phyloP scores from a whole-genome alignment of 345 rosid genomes.

The Linum lewisii region DNA sequence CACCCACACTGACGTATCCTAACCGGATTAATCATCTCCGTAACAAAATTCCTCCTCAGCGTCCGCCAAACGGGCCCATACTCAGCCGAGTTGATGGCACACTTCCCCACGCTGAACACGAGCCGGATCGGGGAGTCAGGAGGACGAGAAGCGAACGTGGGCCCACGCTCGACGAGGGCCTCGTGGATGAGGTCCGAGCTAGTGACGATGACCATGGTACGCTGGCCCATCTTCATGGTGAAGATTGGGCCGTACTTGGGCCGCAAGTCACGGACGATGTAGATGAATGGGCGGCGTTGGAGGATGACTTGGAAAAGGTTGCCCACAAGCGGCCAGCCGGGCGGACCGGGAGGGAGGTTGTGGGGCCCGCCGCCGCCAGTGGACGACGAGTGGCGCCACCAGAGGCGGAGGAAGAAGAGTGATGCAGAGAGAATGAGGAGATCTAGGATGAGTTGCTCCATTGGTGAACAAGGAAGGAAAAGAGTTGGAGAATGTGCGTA shows the following conservation, averaged over 20 bases:
- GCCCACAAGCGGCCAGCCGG: constrained; percentile 83
- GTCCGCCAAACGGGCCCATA: constrained; percentile 81
- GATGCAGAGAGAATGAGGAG: constrained; percentile 31
- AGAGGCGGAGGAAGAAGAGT: constrained; percentile 18
- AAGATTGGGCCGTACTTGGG: constrained; percentile 74
- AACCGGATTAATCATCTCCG: constrained; percentile 58
- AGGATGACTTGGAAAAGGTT: constrained; percentile 66
- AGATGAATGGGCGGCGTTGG: constrained; percentile 72
- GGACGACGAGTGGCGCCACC: constrained; percentile 15
- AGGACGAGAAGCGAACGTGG: constrained; percentile 65
- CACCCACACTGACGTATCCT: constrained; percentile 78
- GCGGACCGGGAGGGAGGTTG: constrained; percentile 75
- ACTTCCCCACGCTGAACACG: constrained; percentile 78
- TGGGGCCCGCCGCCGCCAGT: constrained; percentile 6
- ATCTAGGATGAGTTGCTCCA: constrained; percentile 21
- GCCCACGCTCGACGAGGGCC: constrained; percentile 64
- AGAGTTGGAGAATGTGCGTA: neutral
- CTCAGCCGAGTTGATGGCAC: constrained; percentile 82
- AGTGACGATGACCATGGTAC: constrained; percentile 69
- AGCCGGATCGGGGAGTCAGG: constrained; percentile 78
- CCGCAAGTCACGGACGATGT: constrained; percentile 53
- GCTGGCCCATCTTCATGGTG: constrained; percentile 94
- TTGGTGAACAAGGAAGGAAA: neutral
- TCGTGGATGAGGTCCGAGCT: constrained; percentile 80
- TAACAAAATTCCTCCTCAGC: constrained; percentile 68